Conservation (phyloP, 257 asterid genomes). For the Pogostemon cablin region DNA sequence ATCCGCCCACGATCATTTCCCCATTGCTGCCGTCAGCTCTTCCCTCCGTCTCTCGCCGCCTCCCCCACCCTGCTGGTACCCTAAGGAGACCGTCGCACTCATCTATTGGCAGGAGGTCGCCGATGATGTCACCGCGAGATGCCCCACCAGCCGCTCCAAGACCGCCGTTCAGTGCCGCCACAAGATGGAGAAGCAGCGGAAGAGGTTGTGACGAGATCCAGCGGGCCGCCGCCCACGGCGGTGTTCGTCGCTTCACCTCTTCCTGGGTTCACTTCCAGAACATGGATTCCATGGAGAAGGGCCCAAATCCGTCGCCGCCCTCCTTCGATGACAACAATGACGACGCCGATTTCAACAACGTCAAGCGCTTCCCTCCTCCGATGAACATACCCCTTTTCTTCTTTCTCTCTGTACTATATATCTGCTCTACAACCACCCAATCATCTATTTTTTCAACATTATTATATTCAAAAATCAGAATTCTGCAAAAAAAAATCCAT, state of each 20-base stretch:
- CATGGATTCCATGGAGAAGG: conserved; percentile 89
- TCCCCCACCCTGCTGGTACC: conserved; percentile 99
- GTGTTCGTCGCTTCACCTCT: conserved; percentile 63
- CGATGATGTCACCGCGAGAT: conserved; percentile 61
- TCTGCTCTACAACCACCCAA: too few relatives aligned
- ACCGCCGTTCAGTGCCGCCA: conserved; percentile 98
- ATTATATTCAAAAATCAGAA: too few relatives aligned
- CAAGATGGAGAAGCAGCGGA: conserved; percentile 99
- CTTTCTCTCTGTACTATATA: too few relatives aligned
- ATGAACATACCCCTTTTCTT: too few relatives aligned
- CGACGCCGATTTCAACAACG: conserved; percentile 47
- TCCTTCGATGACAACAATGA: conserved; percentile 52
- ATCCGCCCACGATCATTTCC: conserved; percentile 47
- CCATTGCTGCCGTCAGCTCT: conserved; percentile 50
- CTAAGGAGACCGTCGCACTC: conserved; percentile 81
- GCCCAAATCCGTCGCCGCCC: conserved; percentile 62
- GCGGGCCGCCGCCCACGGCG: conserved; percentile 79
- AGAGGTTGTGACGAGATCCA: conserved; percentile 93
- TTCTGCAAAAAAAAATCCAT: too few relatives aligned
- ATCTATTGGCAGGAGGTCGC: conserved; percentile 99
- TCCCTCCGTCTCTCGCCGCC: conserved; percentile 71
- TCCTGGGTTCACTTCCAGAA: conserved; percentile 88
- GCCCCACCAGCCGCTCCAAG: conserved; percentile 58
- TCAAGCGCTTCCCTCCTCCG: conserved; percentile 34
- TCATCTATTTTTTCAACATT: too few relatives aligned